Evolutionary conservation across 2,329 filamentous ascomycete species (phyloP).

Genomic region (Monilinia laxa): DNA sequence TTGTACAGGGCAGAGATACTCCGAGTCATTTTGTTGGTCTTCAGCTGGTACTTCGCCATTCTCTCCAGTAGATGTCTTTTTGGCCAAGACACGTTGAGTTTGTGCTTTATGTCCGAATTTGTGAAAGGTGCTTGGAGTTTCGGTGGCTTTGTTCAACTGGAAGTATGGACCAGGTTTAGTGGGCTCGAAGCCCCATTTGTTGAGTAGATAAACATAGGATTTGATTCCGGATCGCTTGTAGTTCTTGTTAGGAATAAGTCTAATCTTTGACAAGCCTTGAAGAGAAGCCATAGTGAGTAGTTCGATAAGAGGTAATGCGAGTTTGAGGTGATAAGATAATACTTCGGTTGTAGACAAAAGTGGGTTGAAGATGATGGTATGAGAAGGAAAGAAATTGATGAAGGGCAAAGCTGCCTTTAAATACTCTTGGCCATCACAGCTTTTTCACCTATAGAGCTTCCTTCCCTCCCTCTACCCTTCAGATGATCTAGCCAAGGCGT

Average conservation of each 20-base stretch:
- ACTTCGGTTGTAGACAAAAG: conserved; percentile 6
- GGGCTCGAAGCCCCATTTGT: conserved; percentile 62
- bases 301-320: not conserved
- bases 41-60: conserved; percentile 56
- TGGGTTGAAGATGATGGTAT: not conserved
- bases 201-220: conserved; percentile 60
- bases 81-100: conserved; percentile 50
- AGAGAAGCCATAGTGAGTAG: conserved; percentile 36
- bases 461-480: not conserved
- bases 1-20: conserved; percentile 62
- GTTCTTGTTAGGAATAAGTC: conserved; percentile 56
- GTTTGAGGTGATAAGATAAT: conserved; percentile 1
- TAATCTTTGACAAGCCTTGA: conserved; percentile 46
- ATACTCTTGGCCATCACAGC: conserved; percentile 8
- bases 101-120: conserved; percentile 51
- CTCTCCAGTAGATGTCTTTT: conserved; percentile 42
- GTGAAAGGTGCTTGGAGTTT: conserved; percentile 46
- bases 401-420: conserved; percentile 4
- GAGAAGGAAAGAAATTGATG: not conserved
- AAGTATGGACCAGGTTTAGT: conserved; percentile 63
- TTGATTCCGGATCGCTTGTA: conserved; percentile 60
- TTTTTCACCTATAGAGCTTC: not conserved
- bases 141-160: conserved; percentile 46
- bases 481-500: conserved; percentile 17
- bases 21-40: conserved; percentile 65